Conservation (phyloP, 1,284 basidiomycete genomes). For the Trichosporon sp. region DNA sequence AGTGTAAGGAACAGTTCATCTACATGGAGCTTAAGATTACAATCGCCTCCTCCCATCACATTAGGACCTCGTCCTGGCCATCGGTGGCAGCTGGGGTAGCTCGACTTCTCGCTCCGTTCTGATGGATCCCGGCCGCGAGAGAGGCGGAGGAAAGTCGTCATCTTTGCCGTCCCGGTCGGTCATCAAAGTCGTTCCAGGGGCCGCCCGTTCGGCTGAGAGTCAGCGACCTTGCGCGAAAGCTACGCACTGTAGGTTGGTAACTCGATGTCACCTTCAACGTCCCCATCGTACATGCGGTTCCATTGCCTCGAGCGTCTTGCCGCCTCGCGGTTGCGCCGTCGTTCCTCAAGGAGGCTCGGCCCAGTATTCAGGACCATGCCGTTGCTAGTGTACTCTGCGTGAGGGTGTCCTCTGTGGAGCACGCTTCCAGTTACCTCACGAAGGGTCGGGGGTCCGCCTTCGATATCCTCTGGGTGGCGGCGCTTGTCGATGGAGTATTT, state of each 20-base stretch:
- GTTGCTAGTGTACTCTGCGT: background rate
- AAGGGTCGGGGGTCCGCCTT: background rate
- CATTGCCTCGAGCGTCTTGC: background rate
- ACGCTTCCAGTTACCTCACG: background rate
- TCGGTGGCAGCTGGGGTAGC: background rate
- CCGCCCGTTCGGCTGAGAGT: background rate
- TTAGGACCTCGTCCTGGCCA: background rate
- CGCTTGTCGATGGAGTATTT: background rate
- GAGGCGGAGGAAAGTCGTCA: background rate
- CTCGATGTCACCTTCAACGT: background rate
- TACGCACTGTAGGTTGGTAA: slow-evolving; percentile 2
- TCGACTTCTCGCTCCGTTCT: background rate
- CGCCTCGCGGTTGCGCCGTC: background rate
- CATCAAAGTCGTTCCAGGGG: background rate
- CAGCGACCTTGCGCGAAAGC: background rate
- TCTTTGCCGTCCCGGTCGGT: background rate
- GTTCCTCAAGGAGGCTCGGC: background rate
- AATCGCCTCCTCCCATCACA: background rate
- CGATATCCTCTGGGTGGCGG: background rate
- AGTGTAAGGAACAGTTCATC: background rate
- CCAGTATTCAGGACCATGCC: background rate
- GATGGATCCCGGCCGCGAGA: background rate
- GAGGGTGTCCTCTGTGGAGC: background rate
- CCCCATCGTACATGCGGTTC: background rate
- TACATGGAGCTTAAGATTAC: background rate